Conservation (phyloP, 768 basidiomycete species). For the Tricholoma furcatifolium region DNA sequence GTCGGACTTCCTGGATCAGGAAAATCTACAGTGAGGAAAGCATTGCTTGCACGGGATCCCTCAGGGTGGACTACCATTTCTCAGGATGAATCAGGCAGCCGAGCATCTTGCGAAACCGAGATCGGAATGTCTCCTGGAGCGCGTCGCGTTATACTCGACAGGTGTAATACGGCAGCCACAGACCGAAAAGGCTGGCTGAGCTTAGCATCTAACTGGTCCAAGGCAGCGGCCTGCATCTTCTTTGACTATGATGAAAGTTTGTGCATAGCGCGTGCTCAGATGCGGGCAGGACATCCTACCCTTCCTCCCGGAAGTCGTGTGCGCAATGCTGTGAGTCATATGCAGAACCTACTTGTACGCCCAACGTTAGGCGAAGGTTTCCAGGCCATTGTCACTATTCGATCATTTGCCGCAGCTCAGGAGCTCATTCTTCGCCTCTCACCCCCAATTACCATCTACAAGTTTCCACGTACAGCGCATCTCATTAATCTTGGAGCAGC, state of each 20-base stretch:
- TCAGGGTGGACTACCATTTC: constrained; percentile 45
- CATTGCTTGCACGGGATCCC: constrained; percentile 44
- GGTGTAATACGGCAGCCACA: constrained; percentile 49
- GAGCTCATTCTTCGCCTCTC: constrained; percentile 47
- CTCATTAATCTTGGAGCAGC: constrained; percentile 57
- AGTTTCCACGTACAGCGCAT: constrained; percentile 64
- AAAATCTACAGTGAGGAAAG: constrained; percentile 54
- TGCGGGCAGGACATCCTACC: constrained; percentile 56
- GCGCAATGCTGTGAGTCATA: constrained; percentile 53
- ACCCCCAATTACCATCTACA: constrained; percentile 41
- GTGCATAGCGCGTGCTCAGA: constrained; percentile 55
- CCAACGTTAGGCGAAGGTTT: constrained; percentile 56
- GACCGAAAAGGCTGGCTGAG: constrained; percentile 51
- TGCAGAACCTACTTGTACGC: constrained; percentile 41
- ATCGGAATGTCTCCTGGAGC: constrained; percentile 39
- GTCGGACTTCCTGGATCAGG: constrained; percentile 64
- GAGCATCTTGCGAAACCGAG: constrained; percentile 46
- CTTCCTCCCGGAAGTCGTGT: constrained; percentile 55
- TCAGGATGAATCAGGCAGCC: constrained; percentile 56
- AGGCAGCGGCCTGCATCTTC: constrained; percentile 46
- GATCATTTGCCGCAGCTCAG: constrained; percentile 49
- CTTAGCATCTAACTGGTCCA: constrained; percentile 47
- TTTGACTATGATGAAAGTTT: constrained; percentile 53
- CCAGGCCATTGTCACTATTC: constrained; percentile 43
- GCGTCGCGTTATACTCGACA: constrained; percentile 50